Percentiles rank a stretch among this genome's conserved stretches.
These are phyloP conservation scores for Gomphus bonarii DNA, from an alignment of 1,284 basidiomycete genomes.

Conservation along the genomic window DNA sequence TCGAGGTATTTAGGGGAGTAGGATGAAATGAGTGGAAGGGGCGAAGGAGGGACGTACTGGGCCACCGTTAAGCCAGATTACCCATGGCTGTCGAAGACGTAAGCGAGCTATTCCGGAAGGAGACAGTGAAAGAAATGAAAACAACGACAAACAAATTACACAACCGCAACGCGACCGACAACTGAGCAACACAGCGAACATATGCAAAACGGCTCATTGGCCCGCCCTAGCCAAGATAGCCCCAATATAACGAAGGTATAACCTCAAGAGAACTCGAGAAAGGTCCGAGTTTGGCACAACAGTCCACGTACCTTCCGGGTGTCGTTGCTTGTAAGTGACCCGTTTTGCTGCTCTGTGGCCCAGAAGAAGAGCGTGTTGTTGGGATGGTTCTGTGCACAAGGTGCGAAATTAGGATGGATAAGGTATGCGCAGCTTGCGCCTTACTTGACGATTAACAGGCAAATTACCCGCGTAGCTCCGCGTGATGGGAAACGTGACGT, in stretches of 20 bases:
- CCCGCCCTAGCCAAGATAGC: neutral
- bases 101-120: neutral
- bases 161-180: neutral
- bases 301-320: no score
- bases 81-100: slow-evolving; percentile 43
- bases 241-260: no score
- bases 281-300: no score
- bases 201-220: no score
- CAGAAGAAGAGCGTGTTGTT: slow-evolving; percentile 69
- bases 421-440: neutral
- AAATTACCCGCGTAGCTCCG: slow-evolving; percentile 60
- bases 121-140: neutral
- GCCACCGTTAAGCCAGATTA: slow-evolving; percentile 68
- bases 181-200: no score
- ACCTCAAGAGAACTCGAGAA: no score
- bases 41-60: neutral
- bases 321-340: slow-evolving; percentile 41
- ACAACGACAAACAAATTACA: neutral
- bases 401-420: neutral
- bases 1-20: neutral
- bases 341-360: slow-evolving; percentile 50
- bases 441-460: slow-evolving; percentile 40
- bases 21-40: neutral
- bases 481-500: slow-evolving; percentile 46
- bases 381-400: slow-evolving; percentile 36